Evolutionary conservation across 2,329 filamentous ascomycete genomes (phyloP).

Genomic region (Pseudonectria foliicola): DNA sequence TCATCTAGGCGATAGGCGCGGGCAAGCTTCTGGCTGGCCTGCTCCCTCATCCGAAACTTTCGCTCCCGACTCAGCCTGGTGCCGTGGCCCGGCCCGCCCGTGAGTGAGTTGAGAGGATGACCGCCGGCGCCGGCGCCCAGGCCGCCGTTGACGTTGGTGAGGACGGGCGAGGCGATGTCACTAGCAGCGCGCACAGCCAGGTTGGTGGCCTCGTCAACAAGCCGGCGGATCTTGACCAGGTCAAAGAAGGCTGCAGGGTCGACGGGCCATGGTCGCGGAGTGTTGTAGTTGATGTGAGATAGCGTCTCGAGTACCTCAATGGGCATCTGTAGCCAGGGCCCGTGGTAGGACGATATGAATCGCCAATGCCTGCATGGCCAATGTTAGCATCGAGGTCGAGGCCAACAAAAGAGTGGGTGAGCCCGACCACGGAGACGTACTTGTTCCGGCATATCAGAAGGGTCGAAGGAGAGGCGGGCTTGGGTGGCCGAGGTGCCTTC

Average conservation of each 20-base stretch:
- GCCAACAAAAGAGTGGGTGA: conserved; percentile 2
- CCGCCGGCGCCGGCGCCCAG: conserved; percentile 2
- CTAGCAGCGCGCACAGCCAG: conserved; percentile 71
- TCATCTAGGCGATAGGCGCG: conserved; percentile 76
- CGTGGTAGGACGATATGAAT: conserved; percentile 77
- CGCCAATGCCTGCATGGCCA: conserved; percentile 80
- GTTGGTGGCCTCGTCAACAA: conserved; percentile 73
- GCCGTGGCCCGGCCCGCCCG: conserved; percentile 46
- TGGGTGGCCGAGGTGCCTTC: conserved; percentile 7
- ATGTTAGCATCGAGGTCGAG: conserved; percentile 46
- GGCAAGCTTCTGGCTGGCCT: conserved; percentile 70
- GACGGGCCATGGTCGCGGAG: conserved; percentile 67
- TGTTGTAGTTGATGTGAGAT: conserved; percentile 72
- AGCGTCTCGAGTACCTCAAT: conserved; percentile 72
- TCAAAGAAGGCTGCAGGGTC: conserved; percentile 79
- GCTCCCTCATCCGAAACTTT: conserved; percentile 71
- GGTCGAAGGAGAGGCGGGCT: conserved; percentile 7
- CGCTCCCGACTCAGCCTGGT: conserved; percentile 68
- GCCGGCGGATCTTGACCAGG: conserved; percentile 70
- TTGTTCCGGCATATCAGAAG: conserved; percentile 53
- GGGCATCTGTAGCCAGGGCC: conserved; percentile 74
- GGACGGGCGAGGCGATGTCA: conserved; percentile 58
- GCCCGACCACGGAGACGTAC: conserved; percentile 31
- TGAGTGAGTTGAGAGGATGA: background rate
- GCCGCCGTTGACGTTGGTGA: conserved; percentile 47